phyloP scores from a whole-genome alignment of 306 rosid genomes.

The Ormosia semicastrata region DNA sequence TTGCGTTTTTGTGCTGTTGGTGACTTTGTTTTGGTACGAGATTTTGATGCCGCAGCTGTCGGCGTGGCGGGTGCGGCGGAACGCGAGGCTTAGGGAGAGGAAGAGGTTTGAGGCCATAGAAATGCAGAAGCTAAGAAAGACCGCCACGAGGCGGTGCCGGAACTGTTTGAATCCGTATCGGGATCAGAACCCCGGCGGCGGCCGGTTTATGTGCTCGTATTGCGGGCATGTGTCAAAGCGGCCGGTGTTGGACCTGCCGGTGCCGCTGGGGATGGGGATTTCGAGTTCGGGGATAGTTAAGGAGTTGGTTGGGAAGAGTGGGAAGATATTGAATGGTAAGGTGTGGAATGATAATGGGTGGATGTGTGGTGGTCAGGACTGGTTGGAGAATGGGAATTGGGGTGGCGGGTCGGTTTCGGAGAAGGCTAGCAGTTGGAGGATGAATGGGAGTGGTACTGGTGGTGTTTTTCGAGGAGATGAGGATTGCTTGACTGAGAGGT shows the following conservation, averaged over 20 bases:
- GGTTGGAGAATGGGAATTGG: slow-evolving; percentile 91
- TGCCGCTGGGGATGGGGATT: slow-evolving; percentile 66
- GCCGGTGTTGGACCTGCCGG: slow-evolving; percentile 91
- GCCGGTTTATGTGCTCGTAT: slow-evolving; percentile 93
- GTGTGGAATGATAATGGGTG: slow-evolving; percentile 94
- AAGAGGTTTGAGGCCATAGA: slow-evolving; percentile 90
- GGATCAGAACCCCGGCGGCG: slow-evolving; percentile 99
- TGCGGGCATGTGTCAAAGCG: slow-evolving; percentile 95
- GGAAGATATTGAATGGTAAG: slow-evolving; percentile 82
- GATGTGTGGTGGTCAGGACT: slow-evolving; percentile 71
- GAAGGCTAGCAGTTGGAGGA: slow-evolving; percentile 67
- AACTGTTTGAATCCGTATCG: slow-evolving; percentile 89
- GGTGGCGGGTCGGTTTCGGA: slow-evolving; percentile 60
- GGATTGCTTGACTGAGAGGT: slow-evolving; percentile 80
- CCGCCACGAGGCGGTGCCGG: slow-evolving; percentile 86
- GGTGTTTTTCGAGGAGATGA: slow-evolving; percentile 74
- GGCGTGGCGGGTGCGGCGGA: slow-evolving; percentile 86
- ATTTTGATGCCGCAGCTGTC: slow-evolving; percentile 98
- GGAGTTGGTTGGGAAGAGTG: slow-evolving; percentile 85
- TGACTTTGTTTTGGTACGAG: slow-evolving; percentile 99
- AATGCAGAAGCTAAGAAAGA: slow-evolving; percentile 85
- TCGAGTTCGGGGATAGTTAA: slow-evolving; percentile 70
- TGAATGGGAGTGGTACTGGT: slow-evolving; percentile 42
- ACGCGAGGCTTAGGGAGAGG: slow-evolving; percentile 79
- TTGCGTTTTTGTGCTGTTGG: slow-evolving; percentile 87